Percentiles rank a stretch among this genome's conserved stretches.
Conservation (phyloP, 106 monocot genomes). For the Acorus calamus region DNA sequence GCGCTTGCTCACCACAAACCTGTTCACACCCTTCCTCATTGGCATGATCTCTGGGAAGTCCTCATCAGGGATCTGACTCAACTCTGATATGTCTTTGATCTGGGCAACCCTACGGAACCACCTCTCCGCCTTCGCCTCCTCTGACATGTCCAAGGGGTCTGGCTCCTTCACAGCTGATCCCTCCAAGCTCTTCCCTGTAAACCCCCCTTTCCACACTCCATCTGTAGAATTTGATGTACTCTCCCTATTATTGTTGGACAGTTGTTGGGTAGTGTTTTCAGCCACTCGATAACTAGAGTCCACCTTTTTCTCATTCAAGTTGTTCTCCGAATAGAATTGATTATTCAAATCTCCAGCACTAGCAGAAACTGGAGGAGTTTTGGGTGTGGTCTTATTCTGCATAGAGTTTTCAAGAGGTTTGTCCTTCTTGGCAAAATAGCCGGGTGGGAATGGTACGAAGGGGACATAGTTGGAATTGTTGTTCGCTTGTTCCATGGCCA, state of each 20-base stretch:
- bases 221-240: neutral
- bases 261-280: constrained; percentile 1
- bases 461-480: constrained; percentile 71
- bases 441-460: constrained; percentile 95
- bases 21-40: constrained; percentile 91
- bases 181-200: constrained; percentile 81
- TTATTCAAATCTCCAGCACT: neutral
- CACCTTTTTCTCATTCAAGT: constrained; percentile 7
- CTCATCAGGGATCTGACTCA: constrained; percentile 86
- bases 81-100: constrained; percentile 94
- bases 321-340: neutral
- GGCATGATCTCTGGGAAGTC: constrained; percentile 99
- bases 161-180: constrained; percentile 78
- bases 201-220: constrained; percentile 5
- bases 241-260: constrained; percentile 2
- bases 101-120: constrained; percentile 93
- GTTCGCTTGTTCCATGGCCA: constrained; percentile 65
- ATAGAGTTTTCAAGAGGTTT: constrained; percentile 27
- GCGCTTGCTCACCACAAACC: constrained; percentile 94
- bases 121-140: constrained; percentile 96
- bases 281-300: neutral
- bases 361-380: constrained; percentile 6
- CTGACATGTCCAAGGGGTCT: constrained; percentile 96
- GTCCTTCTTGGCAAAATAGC: constrained; percentile 84
- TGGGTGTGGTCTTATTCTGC: neutral